Percentiles rank a stretch among this genome's conserved stretches.
phyloP scores from a whole-genome alignment of 1,139 yeast species.

The Pichia sorboxylosa region DNA sequence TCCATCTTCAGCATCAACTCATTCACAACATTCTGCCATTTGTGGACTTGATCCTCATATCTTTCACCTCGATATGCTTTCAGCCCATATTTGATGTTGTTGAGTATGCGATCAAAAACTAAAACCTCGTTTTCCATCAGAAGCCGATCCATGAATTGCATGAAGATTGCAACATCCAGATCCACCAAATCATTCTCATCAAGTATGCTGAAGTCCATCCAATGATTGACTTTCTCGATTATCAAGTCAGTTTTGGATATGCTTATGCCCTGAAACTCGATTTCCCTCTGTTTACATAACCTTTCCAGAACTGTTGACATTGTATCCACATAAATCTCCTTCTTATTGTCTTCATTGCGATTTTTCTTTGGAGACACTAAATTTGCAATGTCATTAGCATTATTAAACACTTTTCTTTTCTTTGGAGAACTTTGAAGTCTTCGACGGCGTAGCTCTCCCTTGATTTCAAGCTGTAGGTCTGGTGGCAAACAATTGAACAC shows the following conservation, averaged over 20 bases:
- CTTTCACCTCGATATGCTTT: neutral
- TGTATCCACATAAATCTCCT: neutral
- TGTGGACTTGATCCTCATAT: too few relatives aligned
- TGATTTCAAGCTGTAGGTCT: conserved; percentile 40
- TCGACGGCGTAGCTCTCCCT: conserved; percentile 29
- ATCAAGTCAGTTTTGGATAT: conserved; percentile 12
- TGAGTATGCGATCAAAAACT: conserved; percentile 6
- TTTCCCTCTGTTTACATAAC: too few relatives aligned
- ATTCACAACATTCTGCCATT: conserved; percentile 12
- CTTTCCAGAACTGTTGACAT: neutral
- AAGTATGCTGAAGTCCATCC: conserved; percentile 18
- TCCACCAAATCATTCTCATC: too few relatives aligned
- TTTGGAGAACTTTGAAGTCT: conserved; percentile 15
- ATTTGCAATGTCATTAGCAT: conserved; percentile 11
- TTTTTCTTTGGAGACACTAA: conserved; percentile 14
- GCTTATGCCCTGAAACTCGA: conserved; percentile 19
- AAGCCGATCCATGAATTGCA: conserved; percentile 18
- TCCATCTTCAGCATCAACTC: conserved; percentile 14
- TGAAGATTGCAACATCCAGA: conserved; percentile 17
- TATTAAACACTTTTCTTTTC: conserved; percentile 4
- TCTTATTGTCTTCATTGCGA: too few relatives aligned
- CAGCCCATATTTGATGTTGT: conserved; percentile 1
- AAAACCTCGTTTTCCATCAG: conserved; percentile 5
- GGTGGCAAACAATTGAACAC: conserved; percentile 43
- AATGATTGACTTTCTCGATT: conserved; percentile 9